Conservation (phyloP, 163 green algal species). For the Scenedesmus sp. region DNA sequence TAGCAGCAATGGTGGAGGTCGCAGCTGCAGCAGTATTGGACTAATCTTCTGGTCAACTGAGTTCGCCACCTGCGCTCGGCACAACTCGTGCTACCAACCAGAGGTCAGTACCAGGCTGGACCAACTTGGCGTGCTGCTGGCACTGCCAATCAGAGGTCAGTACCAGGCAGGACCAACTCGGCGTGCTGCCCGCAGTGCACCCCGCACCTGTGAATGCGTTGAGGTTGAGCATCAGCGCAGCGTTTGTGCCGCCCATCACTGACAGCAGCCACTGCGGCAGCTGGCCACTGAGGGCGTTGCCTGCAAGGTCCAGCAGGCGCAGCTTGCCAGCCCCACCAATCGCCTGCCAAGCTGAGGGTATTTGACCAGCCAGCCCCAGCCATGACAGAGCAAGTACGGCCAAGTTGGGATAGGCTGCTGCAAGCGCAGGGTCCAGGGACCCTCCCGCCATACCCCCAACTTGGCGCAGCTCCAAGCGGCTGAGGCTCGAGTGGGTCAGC, state of each 20-base stretch:
- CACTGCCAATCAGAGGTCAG: too few relatives aligned
- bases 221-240: neutral
- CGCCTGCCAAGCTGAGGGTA: neutral
- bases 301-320: neutral
- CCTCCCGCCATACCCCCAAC: neutral
- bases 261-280: slow-evolving; percentile 14
- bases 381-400: neutral
- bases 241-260: neutral
- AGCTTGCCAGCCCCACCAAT: neutral
- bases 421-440: neutral
- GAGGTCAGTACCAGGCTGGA: too few relatives aligned
- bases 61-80: too few relatives aligned
- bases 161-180: too few relatives aligned
- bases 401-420: slow-evolving; percentile 15
- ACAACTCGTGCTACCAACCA: too few relatives aligned
- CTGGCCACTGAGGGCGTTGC: neutral
- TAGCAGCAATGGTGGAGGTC: too few relatives aligned
- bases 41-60: too few relatives aligned
- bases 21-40: too few relatives aligned
- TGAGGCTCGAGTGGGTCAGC: neutral
- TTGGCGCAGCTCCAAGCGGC: neutral
- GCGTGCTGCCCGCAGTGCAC: too few relatives aligned
- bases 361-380: neutral
- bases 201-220: slow-evolving; percentile 23
- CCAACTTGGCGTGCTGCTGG: too few relatives aligned